Evolutionary conservation across 2,329 filamentous ascomycete genomes (phyloP).

Genomic region (Paraconiothyrium sp.): DNA sequence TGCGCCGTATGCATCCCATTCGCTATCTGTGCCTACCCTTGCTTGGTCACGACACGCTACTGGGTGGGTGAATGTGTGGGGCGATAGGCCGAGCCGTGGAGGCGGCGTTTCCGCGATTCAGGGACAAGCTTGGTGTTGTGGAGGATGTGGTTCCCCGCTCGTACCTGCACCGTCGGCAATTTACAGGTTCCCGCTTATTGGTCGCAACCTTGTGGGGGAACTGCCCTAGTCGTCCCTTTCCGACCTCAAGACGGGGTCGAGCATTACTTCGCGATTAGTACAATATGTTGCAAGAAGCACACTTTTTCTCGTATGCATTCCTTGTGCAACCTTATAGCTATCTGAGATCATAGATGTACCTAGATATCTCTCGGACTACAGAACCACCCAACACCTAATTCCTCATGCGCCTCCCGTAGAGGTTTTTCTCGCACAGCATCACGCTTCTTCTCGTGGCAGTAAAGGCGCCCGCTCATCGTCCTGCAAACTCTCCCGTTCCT

Average conservation of each 20-base stretch:
- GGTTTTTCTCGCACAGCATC: neutral
- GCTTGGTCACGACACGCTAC: neutral
- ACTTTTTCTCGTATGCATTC: too few relatives aligned
- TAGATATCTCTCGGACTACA: too few relatives aligned
- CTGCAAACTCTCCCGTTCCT: neutral
- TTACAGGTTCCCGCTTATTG: neutral
- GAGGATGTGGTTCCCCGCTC: slow-evolving; percentile 9
- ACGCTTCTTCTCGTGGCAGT: neutral
- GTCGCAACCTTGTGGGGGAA: neutral
- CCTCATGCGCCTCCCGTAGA: too few relatives aligned
- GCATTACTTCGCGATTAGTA: neutral
- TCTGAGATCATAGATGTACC: too few relatives aligned
- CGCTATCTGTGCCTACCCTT: neutral
- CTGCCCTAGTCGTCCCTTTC: neutral
- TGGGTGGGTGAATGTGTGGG: slow-evolving; percentile 5
- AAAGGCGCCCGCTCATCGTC: neutral
- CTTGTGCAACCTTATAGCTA: too few relatives aligned
- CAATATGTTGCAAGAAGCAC: too few relatives aligned
- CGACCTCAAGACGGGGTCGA: neutral
- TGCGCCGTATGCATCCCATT: neutral
- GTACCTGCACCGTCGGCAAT: slow-evolving; percentile 12
- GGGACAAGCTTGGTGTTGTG: slow-evolving; percentile 8
- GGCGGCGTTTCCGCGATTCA: neutral
- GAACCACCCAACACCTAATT: too few relatives aligned
- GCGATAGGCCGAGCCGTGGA: neutral